Percentiles rank a stretch among this genome's conserved stretches.
These are phyloP conservation scores for Clonostachys rhizophaga DNA, from an alignment of 2,329 filamentous ascomycete species.

Conservation along the genomic window DNA sequence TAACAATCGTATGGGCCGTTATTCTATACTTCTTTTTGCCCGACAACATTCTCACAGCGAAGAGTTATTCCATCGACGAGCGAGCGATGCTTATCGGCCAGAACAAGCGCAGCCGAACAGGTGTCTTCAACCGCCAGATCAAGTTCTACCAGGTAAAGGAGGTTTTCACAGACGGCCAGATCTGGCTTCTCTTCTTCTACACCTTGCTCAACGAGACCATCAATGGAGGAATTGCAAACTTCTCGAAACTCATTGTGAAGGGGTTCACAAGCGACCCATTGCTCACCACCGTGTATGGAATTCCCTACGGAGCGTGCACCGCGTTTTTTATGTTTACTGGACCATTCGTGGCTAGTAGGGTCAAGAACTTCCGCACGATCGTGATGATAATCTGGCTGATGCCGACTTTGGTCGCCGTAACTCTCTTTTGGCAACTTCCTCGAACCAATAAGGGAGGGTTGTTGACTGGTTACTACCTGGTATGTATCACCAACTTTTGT, in stretches of 20 bases:
- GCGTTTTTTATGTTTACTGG: constrained; percentile 5
- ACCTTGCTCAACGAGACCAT: constrained; percentile 10
- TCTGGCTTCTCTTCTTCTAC: constrained; percentile 31
- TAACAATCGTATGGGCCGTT: constrained; percentile 37
- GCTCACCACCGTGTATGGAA: constrained; percentile 37
- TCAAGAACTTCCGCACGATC: constrained; percentile 8
- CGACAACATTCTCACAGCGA: constrained; percentile 14
- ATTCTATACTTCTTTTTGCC: constrained; percentile 35
- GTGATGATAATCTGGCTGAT: constrained; percentile 6
- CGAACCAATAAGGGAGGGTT: constrained; percentile 15
- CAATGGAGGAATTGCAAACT: constrained; percentile 16
- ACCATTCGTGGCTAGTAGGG: constrained; percentile 1
- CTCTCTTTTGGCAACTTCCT: constrained; percentile 4
- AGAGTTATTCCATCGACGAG: constrained; percentile 3
- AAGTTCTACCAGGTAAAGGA: constrained; percentile 30
- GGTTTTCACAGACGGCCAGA: constrained; percentile 26
- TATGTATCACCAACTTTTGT: constrained; percentile 8
- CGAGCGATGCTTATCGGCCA: constrained; percentile 49
- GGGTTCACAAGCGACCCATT: constrained; percentile 20
- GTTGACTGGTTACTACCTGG: constrained; percentile 4
- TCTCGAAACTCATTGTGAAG: constrained; percentile 15
- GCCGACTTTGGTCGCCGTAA: constrained; percentile 2
- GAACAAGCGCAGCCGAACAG: constrained; percentile 37
- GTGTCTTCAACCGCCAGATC: constrained; percentile 28
- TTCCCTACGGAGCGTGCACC: constrained; percentile 5